Evolutionary conservation across 129 eudicot genomes (phyloP).

Genomic region (Chrysanthemum seticuspe): DNA sequence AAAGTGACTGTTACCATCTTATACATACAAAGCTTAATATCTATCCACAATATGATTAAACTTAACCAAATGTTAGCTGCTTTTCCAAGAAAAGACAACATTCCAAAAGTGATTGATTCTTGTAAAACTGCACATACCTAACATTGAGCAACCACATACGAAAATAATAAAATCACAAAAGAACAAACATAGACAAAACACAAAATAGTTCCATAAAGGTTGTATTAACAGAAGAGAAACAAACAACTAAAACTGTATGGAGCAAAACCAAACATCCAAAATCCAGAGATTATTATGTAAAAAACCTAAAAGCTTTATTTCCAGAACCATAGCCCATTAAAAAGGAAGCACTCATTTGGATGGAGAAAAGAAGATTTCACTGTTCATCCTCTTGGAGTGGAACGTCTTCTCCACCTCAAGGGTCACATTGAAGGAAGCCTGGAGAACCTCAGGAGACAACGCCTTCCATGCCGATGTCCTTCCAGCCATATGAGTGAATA

Average conservation of each 20-base stretch:
- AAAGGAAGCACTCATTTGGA: slow-evolving; percentile 28
- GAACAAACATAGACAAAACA: too few species aligned
- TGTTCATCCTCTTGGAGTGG: slow-evolving; percentile 55
- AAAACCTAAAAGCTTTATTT: neutral
- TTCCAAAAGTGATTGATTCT: too few species aligned
- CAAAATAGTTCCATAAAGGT: too few species aligned
- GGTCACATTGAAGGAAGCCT: slow-evolving; percentile 64
- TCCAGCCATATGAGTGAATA: slow-evolving; percentile 83
- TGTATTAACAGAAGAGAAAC: neutral
- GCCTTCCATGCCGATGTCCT: slow-evolving; percentile 68
- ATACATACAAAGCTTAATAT: too few species aligned
- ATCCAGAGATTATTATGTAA: slow-evolving; percentile 9
- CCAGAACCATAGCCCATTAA: neutral
- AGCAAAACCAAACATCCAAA: neutral
- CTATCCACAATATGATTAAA: too few species aligned
- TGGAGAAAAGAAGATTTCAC: slow-evolving; percentile 80
- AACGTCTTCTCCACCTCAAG: slow-evolving; percentile 65
- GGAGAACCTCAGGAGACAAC: slow-evolving; percentile 65
- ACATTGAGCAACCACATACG: neutral
- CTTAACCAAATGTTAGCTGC: too few species aligned
- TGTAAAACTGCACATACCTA: too few species aligned
- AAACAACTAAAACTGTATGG: slow-evolving; percentile 5
- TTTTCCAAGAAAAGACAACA: too few species aligned
- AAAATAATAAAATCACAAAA: too few species aligned
- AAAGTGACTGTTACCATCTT: too few species aligned